These are phyloP conservation scores for Oryza glumipatula DNA, from an alignment of 176 grass and related monocot species.

Conservation along the genomic window DNA sequence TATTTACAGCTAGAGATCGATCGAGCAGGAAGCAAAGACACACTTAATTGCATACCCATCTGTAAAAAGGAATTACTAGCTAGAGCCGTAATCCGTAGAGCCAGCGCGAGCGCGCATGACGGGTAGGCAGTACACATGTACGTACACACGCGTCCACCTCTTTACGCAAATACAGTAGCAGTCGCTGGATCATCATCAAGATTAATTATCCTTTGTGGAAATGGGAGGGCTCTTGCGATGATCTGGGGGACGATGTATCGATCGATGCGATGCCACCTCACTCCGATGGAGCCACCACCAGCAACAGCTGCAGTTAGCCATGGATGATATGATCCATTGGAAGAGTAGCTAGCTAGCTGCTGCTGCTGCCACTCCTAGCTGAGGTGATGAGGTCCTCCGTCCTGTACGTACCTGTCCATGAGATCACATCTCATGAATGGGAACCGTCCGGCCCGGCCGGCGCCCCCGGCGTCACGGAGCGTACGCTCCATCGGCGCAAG, in stretches of 20 bases:
- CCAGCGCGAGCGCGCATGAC: background rate
- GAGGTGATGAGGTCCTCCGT: background rate
- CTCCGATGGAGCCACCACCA: background rate
- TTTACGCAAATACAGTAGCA: slow-evolving; percentile 12
- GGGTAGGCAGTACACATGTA: background rate
- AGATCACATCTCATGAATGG: slow-evolving; percentile 51
- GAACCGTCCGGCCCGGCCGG: background rate
- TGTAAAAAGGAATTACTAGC: background rate
- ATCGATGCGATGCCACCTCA: background rate
- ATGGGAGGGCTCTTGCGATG: background rate
- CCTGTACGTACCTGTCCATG: slow-evolving; percentile 40
- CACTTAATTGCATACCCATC: slow-evolving; percentile 19
- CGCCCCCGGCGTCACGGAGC: slow-evolving; percentile 40
- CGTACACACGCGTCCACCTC: slow-evolving; percentile 8
- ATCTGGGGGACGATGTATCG: too few relatives aligned
- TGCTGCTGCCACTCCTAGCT: background rate
- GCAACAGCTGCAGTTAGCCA: background rate
- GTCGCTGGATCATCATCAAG: background rate
- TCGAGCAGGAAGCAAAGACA: too few relatives aligned
- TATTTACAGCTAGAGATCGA: slow-evolving; percentile 3
- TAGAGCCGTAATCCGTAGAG: background rate
- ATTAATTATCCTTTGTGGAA: background rate
- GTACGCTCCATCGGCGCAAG: slow-evolving; percentile 15
- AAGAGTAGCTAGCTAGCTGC: background rate
- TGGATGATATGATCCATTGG: background rate